Evolutionary conservation across 768 basidiomycete species (phyloP), one percentile per base, ranked within the genome.

Genomic region (Russula earlei): DNA sequence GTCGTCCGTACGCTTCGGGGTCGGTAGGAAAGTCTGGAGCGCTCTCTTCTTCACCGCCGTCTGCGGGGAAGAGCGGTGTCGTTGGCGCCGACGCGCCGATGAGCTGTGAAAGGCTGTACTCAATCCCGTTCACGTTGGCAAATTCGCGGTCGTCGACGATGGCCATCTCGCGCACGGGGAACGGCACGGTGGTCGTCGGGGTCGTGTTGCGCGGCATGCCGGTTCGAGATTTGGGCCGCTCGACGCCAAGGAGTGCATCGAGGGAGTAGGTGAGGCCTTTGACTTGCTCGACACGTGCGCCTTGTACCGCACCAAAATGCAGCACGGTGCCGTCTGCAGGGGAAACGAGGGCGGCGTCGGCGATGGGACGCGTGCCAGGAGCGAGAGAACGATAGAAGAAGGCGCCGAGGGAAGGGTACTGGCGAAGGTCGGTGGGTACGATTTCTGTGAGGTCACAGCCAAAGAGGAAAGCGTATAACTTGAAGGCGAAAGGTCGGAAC

Each of bases 221-320:
- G 2, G 75, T 66, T 4, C 72, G 68, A 8, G 79, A 70, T 17
- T 68, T 67, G 0, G 77, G 73, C 7, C 72, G 73, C 55, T 86
- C 81, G 31, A 84, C 77, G 36, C 96, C 96, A 15, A 99, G 82
- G 0, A 99, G 75, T 0, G 94, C 93, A 59, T 96, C 89, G 12
- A 99, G 79, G 1, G 93, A 96, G 66, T 99, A 99, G 0, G 92
- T 96, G 60, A 95, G 86, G 15, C 96, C 96, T 70, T 99, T 99
- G 66, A 99, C 91, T 70, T 97, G 94, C 67, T 96, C 94, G 49
- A 99, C 90, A 25, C 81, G 81, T 47, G 82, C 75, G 62, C 82
- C 79, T 51, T 79, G 70, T 60, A 99, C 87, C 1, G 81, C 82
- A 33, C 96, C 96, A 63, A 93, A 92, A 67, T 98, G 95, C 25